These are phyloP conservation scores for Phytopythium sindhum DNA, from an alignment of 352 stramenopile species.

Conservation along the genomic window DNA sequence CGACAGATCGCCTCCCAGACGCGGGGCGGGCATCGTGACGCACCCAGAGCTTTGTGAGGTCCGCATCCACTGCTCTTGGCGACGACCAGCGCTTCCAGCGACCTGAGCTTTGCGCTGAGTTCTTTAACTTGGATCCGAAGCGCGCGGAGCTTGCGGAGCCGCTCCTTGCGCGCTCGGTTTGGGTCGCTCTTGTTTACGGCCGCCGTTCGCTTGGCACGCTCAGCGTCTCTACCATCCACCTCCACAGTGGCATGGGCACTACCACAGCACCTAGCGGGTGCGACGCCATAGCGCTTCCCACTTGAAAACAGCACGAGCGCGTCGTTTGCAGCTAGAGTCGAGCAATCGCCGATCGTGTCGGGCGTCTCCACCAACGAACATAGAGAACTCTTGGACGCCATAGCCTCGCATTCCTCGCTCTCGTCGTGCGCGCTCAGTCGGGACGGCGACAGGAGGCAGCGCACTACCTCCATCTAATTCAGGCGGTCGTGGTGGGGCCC, in stretches of 20 bases:
- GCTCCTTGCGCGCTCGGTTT: constrained; percentile 6
- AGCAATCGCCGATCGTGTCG: too few species aligned
- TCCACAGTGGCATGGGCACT: not conserved
- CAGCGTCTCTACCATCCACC: not conserved
- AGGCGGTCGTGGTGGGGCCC: too few species aligned
- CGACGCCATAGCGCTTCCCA: too few species aligned
- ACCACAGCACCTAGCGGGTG: too few species aligned
- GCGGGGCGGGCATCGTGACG: not conserved
- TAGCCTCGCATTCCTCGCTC: too few species aligned
- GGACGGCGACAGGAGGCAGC: too few species aligned
- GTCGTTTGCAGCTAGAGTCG: too few species aligned
- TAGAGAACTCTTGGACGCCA: too few species aligned
- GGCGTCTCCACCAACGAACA: too few species aligned
- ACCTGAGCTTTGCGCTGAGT: not conserved
- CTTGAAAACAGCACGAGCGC: too few species aligned
- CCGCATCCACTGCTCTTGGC: not conserved
- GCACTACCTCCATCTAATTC: too few species aligned
- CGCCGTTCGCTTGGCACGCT: not conserved
- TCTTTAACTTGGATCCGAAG: constrained; percentile 16
- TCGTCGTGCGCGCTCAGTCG: too few species aligned
- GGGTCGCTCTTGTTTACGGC: constrained; percentile 6
- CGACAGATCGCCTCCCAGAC: constrained; percentile 8
- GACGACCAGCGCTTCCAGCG: not conserved
- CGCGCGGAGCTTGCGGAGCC: constrained; percentile 6
- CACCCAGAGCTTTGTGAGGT: not conserved